Percentiles rank a stretch among this genome's conserved stretches.
Evolutionary conservation across 768 basidiomycete species (phyloP).

Genomic region (Thelephora aurantiotincta): DNA sequence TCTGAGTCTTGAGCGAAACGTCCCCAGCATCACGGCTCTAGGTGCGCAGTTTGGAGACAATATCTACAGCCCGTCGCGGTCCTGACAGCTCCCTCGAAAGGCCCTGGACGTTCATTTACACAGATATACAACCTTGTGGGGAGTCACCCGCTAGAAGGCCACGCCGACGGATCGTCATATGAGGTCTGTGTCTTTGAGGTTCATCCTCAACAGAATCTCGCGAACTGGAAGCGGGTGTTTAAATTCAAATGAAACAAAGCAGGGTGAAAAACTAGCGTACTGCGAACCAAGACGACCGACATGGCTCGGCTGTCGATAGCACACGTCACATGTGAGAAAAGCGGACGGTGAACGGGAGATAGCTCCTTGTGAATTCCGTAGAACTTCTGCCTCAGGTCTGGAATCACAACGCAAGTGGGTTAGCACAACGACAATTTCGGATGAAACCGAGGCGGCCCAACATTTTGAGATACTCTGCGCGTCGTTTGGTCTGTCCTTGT

Average conservation of each 20-base stretch:
- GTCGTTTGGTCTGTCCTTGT: constrained; percentile 36
- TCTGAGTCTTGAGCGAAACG: too few species aligned
- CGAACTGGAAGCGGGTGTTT: constrained; percentile 12
- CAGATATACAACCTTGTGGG: too few species aligned
- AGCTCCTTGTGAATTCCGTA: constrained; percentile 32
- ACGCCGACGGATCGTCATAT: constrained; percentile 6
- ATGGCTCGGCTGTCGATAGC: constrained; percentile 40
- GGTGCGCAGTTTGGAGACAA: too few species aligned
- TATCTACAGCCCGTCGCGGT: too few species aligned
- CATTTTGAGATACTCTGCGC: constrained; percentile 38
- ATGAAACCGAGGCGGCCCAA: constrained; percentile 13
- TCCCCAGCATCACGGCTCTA: too few species aligned
- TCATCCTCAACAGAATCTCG: constrained; percentile 12
- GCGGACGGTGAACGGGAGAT: constrained; percentile 29
- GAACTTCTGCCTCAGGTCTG: constrained; percentile 41
- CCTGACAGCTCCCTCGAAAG: too few species aligned
- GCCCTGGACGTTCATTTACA: too few species aligned
- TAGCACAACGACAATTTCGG: background rate
- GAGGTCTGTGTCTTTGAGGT: constrained; percentile 11
- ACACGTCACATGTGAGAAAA: constrained; percentile 43
- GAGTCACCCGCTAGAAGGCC: too few species aligned
- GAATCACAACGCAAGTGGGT: background rate
- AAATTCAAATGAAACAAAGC: background rate
- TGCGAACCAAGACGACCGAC: constrained; percentile 28
- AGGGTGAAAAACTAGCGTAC: constrained; percentile 18